A percentile compares a stretch with the other conserved stretches of the same genome.
Evolutionary conservation across 164 flowering plant species (phyloP).

Genomic region (Dillenia suffruticosa): DNA sequence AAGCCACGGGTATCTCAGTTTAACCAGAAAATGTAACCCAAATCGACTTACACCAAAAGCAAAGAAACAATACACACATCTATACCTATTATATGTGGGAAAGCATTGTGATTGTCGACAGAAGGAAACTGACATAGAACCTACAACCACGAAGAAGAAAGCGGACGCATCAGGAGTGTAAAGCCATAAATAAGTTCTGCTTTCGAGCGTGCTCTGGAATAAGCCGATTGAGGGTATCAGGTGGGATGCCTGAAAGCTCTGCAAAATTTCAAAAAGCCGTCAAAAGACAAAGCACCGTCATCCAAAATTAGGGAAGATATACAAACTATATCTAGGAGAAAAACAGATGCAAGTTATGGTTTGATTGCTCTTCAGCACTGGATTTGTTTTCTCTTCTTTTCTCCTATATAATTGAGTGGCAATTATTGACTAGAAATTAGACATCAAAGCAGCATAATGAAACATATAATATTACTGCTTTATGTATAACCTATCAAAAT

Average conservation of each 20-base stretch:
- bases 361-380: too few relatives aligned
- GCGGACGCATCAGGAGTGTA: constrained; percentile 39
- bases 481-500: too few relatives aligned
- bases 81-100: not conserved
- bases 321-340: constrained; percentile 9
- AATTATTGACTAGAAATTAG: not conserved
- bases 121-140: not conserved
- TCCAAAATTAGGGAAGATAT: not conserved
- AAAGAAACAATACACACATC: constrained; percentile 1
- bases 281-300: not conserved
- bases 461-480: too few relatives aligned
- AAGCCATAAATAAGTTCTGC: constrained; percentile 94
- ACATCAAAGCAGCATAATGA: not conserved
- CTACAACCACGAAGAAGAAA: constrained; percentile 2
- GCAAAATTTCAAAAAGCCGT: constrained; percentile 7
- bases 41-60: not conserved
- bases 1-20: constrained; percentile 12
- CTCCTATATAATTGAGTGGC: too few relatives aligned
- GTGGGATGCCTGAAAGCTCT: constrained; percentile 72
- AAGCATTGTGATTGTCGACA: too few relatives aligned
- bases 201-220: constrained; percentile 90
- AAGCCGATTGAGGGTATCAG: constrained; percentile 54
- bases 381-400: too few relatives aligned
- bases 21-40: not conserved
- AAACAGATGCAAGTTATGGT: not conserved